phyloP scores from a whole-genome alignment of 305 asterid genomes.

The Euphrasia arctica region DNA sequence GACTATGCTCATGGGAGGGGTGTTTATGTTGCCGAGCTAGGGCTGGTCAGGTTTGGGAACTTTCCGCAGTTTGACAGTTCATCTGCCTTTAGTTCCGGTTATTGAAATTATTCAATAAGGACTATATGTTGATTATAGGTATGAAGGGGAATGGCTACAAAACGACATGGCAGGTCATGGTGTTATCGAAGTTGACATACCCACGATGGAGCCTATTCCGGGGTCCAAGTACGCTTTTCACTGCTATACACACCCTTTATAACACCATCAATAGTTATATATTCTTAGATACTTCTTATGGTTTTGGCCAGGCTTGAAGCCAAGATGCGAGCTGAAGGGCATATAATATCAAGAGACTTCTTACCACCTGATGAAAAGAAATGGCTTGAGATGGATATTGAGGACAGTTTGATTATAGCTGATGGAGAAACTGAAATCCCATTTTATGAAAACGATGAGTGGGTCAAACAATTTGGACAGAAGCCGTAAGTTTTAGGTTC shows the following conservation, averaged over 20 bases:
- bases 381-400: constrained; percentile 98
- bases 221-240: constrained; percentile 72
- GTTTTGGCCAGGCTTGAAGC: constrained; percentile 73
- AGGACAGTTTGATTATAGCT: constrained; percentile 64
- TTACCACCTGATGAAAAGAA: constrained; percentile 93
- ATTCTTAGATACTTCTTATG: constrained; percentile 20
- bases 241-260: constrained; percentile 5
- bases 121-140: constrained; percentile 41
- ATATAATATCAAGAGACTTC: constrained; percentile 72
- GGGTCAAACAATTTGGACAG: constrained; percentile 69
- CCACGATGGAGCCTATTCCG: constrained; percentile 72
- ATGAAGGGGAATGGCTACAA: constrained; percentile 98
- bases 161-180: constrained; percentile 98
- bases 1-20: constrained; percentile 98
- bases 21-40: constrained; percentile 74
- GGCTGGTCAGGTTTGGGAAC: constrained; percentile 71
- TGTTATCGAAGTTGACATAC: constrained; percentile 95
- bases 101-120: constrained; percentile 13
- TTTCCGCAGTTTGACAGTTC: constrained; percentile 13
- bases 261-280: constrained; percentile 11
- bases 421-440: constrained; percentile 67
- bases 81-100: constrained; percentile 15
- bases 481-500: constrained; percentile 73
- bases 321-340: constrained; percentile 91
- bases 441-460: constrained; percentile 75